A percentile compares a stretch with the other conserved stretches of the same genome.
These are phyloP conservation scores for Heliamphora pulchella DNA, from an alignment of 179 eudicot genomes.

Conservation along the genomic window DNA sequence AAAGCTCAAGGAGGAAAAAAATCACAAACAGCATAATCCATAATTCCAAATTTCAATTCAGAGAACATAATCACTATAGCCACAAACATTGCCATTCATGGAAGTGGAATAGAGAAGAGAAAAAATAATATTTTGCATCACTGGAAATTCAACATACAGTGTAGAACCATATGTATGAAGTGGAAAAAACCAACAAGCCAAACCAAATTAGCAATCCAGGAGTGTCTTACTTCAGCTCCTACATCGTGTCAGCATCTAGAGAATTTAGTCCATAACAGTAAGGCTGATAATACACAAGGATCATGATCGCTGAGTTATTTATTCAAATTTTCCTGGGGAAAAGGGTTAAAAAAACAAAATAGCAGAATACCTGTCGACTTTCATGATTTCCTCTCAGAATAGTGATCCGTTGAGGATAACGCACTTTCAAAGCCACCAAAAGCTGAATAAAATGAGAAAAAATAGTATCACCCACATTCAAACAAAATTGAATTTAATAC, in stretches of 20 bases:
- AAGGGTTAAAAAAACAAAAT: neutral
- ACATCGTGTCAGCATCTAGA: neutral
- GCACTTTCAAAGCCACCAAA: conserved; percentile 89
- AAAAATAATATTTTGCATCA: conserved; percentile 6
- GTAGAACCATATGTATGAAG: conserved; percentile 8
- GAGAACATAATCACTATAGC: neutral
- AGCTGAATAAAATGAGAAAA: conserved; percentile 41
- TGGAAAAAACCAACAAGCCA: neutral
- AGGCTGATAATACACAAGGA: conserved; percentile 1
- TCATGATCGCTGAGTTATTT: neutral
- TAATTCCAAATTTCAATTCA: neutral
- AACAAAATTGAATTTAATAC: neutral
- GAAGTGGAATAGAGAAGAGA: neutral
- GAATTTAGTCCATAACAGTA: neutral
- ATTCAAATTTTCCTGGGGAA: neutral
- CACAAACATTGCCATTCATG: neutral
- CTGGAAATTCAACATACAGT: neutral
- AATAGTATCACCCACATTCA: conserved; percentile 22
- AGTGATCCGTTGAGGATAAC: conserved; percentile 82
- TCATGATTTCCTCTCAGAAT: conserved; percentile 96
- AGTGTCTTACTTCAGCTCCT: neutral
- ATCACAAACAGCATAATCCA: neutral
- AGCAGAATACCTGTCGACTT: conserved; percentile 72
- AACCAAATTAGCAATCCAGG: neutral
- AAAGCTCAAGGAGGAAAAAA: neutral